Evolutionary conservation across 192 early-diverging fungal species (phyloP).

Genomic region (Coemansia sp.): DNA sequence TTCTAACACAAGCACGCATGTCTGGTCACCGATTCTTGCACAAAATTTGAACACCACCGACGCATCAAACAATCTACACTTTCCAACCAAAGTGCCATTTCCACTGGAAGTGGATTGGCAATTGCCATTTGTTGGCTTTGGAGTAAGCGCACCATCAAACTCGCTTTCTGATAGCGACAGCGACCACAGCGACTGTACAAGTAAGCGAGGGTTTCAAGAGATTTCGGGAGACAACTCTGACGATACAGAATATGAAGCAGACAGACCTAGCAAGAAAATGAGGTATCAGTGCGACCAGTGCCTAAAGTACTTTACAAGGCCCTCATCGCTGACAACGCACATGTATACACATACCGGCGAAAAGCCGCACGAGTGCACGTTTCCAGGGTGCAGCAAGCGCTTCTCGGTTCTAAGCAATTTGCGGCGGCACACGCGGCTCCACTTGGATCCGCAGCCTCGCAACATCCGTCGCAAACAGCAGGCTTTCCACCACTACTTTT

Average conservation of each 20-base stretch:
- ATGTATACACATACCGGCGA: constrained; percentile 77
- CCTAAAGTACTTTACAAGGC: constrained; percentile 66
- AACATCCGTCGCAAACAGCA: constrained; percentile 7
- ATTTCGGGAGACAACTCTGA: neutral
- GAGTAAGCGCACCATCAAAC: neutral
- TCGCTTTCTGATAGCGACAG: neutral
- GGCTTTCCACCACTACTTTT: neutral
- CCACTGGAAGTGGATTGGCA: neutral
- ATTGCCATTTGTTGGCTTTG: neutral
- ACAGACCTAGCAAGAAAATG: constrained; percentile 24
- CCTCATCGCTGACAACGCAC: constrained; percentile 67
- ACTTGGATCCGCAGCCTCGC: constrained; percentile 13
- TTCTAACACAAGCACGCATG: neutral
- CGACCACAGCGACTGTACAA: neutral
- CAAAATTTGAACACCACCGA: neutral
- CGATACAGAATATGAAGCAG: neutral
- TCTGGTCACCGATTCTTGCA: neutral
- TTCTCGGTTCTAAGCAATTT: constrained; percentile 77
- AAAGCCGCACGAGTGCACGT: constrained; percentile 65
- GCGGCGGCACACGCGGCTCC: constrained; percentile 62
- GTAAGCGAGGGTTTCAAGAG: neutral
- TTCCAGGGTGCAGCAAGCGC: constrained; percentile 59
- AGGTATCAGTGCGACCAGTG: constrained; percentile 63
- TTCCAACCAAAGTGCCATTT: neutral
- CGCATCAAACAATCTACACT: neutral